Percentiles rank a stretch among this genome's conserved stretches.
These are phyloP conservation scores for Ceratocystis eucalypticola DNA, from an alignment of 2,329 filamentous ascomycete species.

Conservation along the genomic window DNA sequence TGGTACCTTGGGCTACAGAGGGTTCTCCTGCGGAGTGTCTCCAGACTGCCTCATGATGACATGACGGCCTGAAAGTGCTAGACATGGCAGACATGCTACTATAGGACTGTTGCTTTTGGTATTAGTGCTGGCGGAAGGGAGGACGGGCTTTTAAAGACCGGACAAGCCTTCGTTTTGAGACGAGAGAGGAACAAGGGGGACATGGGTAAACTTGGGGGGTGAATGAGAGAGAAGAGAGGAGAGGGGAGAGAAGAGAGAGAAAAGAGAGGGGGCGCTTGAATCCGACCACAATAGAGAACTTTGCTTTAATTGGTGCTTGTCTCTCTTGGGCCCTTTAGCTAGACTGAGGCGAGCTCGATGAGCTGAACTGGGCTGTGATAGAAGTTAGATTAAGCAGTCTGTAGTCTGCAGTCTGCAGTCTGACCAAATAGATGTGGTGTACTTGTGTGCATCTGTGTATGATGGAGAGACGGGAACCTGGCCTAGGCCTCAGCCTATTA, in stretches of 20 bases:
- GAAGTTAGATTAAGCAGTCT: neutral
- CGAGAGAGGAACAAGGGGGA: neutral
- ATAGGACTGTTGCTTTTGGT: no score
- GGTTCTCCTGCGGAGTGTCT: no score
- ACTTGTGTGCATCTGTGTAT: neutral
- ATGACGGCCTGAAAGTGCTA: no score
- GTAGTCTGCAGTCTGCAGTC: no score
- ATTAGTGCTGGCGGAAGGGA: neutral
- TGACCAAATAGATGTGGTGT: neutral
- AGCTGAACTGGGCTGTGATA: neutral
- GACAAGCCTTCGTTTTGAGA: constrained; percentile 1
- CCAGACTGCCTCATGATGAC: no score
- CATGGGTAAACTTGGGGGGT: no score
- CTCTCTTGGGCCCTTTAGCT: neutral
- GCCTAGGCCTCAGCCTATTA: neutral
- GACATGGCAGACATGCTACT: no score
- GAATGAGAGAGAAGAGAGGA: neutral
- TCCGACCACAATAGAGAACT: neutral
- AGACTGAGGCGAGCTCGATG: no score
- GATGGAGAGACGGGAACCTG: neutral
- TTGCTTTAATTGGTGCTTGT: neutral
- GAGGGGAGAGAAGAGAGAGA: neutral
- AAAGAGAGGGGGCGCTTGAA: neutral
- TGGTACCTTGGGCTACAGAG: no score
- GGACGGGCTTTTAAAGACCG: neutral